Evolutionary conservation across 2,329 filamentous ascomycete genomes (phyloP).

Genomic region (Cadophora malorum): DNA sequence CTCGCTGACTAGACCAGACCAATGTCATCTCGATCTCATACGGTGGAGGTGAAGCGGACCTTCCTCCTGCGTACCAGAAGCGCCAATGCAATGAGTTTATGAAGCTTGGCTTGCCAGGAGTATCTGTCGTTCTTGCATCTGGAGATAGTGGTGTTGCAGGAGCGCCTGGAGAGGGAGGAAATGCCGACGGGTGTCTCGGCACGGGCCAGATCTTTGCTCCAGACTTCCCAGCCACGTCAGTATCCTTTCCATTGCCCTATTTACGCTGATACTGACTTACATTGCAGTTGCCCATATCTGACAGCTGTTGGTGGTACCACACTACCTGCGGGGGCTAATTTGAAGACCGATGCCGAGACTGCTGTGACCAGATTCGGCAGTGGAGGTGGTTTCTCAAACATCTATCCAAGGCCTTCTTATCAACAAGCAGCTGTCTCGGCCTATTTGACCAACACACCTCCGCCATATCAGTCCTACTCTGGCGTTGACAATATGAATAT

Average conservation of each 20-base stretch:
- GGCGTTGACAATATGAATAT: constrained; percentile 26
- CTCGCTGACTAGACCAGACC: constrained; percentile 40
- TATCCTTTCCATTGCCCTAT: not conserved
- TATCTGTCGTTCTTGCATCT: constrained; percentile 65
- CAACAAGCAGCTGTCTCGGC: constrained; percentile 35
- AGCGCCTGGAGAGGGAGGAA: constrained; percentile 24
- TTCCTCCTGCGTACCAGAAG: constrained; percentile 64
- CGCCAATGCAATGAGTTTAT: constrained; percentile 68
- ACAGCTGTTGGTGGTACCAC: constrained; percentile 69
- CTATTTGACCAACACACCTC: constrained; percentile 39
- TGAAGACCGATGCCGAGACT: constrained; percentile 49
- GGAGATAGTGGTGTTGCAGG: constrained; percentile 57
- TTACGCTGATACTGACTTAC: not conserved
- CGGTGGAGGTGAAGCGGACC: constrained; percentile 68
- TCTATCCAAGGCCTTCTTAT: constrained; percentile 36
- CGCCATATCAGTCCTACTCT: constrained; percentile 35
- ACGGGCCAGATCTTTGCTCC: constrained; percentile 46
- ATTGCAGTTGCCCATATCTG: constrained; percentile 64
- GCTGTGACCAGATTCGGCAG: constrained; percentile 49
- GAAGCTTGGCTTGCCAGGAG: constrained; percentile 68
- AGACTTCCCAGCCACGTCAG: constrained; percentile 62
- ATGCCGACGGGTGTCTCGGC: constrained; percentile 33
- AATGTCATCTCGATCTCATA: constrained; percentile 64
- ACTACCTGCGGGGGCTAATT: constrained; percentile 46
- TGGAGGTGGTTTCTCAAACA: constrained; percentile 56